phyloP scores from a whole-genome alignment of 2,329 filamentous ascomycete species.

The Monilinia fructigena region DNA sequence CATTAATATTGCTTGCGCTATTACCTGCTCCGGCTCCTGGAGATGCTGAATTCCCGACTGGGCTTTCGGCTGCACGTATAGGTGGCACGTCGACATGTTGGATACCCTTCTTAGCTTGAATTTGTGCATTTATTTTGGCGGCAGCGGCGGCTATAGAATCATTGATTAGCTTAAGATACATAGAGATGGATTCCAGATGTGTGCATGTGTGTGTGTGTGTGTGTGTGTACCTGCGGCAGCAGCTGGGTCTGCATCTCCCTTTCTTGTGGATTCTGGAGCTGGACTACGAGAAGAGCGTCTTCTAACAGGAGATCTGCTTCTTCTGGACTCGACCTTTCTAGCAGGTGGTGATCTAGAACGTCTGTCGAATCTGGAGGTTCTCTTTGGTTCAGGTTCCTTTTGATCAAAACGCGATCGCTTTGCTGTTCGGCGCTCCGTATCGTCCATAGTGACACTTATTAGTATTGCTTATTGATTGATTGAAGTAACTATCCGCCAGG shows the following conservation, averaged over 20 bases:
- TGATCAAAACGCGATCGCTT: conserved; percentile 96
- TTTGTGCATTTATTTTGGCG: conserved; percentile 78
- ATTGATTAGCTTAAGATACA: conserved; percentile 1
- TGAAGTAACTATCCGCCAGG: neutral
- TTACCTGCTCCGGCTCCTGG: conserved; percentile 35
- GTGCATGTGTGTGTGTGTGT: neutral
- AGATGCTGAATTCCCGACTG: conserved; percentile 35
- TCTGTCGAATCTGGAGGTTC: conserved; percentile 81
- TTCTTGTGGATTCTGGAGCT: conserved; percentile 42
- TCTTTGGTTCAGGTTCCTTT: conserved; percentile 76
- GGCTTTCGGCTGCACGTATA: conserved; percentile 53
- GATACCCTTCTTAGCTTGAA: conserved; percentile 83
- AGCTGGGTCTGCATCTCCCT: conserved; percentile 62
- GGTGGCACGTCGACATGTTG: conserved; percentile 89
- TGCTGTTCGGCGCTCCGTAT: conserved; percentile 66
- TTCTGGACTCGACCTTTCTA: conserved; percentile 64
- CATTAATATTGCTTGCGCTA: conserved; percentile 61
- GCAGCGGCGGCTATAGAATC: conserved; percentile 71
- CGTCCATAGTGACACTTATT: conserved; percentile 58
- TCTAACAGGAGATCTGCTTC: conserved; percentile 76
- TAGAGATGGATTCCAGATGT: no score
- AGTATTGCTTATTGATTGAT: neutral
- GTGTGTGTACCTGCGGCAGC: conserved; percentile 67
- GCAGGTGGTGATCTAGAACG: conserved; percentile 78
- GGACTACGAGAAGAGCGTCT: conserved; percentile 41